Base-by-base conservation (phyloP, 805 yeast genomes). In the Hanseniaspora clermontiae region DNA sequence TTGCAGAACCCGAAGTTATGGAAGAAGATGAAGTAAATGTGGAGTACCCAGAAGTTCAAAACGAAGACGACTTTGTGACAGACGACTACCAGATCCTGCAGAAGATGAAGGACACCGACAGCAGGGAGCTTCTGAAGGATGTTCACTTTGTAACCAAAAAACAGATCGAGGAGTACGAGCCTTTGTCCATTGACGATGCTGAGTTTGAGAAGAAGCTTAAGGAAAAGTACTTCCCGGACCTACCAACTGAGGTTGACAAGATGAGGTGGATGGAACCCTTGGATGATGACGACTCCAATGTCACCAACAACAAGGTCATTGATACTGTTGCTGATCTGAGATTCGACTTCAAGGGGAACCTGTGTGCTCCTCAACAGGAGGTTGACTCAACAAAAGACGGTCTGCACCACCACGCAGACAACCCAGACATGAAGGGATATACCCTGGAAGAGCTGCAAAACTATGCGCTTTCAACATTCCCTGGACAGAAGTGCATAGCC, bases 341-440 rank as follows among this genome's bases (percentile, higher is more conserved):
- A 60, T 93, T 93, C 65, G 97, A 91, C 64, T 89, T 93, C 68
- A 74, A 80, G 51, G 98, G 97, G 11, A 74, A 86, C 61, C 67
- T 93, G 59, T 74, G 93, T 3, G 74, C 82, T 7, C 83, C 84
- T 6, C 68, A 74, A 0, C 74, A 80, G 51, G 72, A 80, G 34
- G 67, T 70, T 15, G 58, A 70, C 1, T 68, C 79, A 7, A 74
- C 83, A 0, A 72, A 74, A 42, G 65, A 77, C 42, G 98, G 96
- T 0, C 75, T 93, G 29, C 96, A 88, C 64, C 97, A 93, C 66
- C 99, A 93, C 68, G 77, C 96, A 0, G 87, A 84, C 11, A 81
- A 84, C 49, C 96, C 97, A 0, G 81, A 82, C 47, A 73, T 90
- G 53, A 95, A 97, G 0, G 99, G 99, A 0, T 93, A 93, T 67